Evolutionary conservation across 768 basidiomycete genomes (phyloP), one percentile per base, ranked within the genome.

Genomic region (Amanita jacksonii): DNA sequence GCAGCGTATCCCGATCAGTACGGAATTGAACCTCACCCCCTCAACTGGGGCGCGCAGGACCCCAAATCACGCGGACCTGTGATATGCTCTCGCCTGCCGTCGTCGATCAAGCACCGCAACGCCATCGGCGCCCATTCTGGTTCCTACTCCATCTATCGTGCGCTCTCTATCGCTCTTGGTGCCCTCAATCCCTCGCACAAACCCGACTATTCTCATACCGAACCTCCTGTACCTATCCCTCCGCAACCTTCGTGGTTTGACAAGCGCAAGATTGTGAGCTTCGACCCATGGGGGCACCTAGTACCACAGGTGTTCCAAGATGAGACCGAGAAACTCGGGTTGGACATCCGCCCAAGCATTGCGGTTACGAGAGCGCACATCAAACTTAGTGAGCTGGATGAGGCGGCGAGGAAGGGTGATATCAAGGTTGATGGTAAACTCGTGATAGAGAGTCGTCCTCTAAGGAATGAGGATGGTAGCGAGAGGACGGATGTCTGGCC

Each of bases 251-350:
- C 77, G 4, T 98, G 93, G 93, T 74, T 62, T 33, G 77, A 85
- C 52, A 70, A 79, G 4, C 48, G 47, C 41, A 88, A 88, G 73
- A 92, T 97, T 54, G 92, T 94, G 31, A 80, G 81, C 3, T 84
- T 97, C 58, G 93, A 98, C 54, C 93, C 93, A 0, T 96, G 81
- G 77, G 93, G 93, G 1, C 91, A 94, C 54, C 65, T 94, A 41
- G 85, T 82, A 0, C 88, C 83, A 3, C 73, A 72, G 20, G 75
- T 83, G 0, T 92, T 81, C 64, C 67, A 66, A 41, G 64, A 64
- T 33, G 77, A 83, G 58, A 64, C 74, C 20, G 77, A 82, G 30
- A 72, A 70, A 32, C 60, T 67, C 39, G 85, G 85, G 0, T 64
- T 96, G 45, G 93, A 98, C 59, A 72, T 92, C 28, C 69, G 92